Evolutionary conservation across 2,329 filamentous ascomycete genomes (phyloP).

Genomic region (Neoscytalidium dimidiatum): DNA sequence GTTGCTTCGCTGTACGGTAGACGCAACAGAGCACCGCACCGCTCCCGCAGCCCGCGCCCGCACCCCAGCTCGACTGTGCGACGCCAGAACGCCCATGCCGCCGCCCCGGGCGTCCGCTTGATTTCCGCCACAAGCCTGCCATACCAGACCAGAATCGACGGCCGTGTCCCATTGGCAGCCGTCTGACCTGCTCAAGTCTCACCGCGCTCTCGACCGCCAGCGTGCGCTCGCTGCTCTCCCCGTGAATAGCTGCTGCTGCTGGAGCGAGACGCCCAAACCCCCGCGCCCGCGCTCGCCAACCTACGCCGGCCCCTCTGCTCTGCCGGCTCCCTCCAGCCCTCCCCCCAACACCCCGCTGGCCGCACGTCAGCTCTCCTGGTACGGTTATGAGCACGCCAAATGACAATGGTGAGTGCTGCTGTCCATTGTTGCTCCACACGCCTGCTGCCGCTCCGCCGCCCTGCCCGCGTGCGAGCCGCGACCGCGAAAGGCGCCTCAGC

Average conservation of each 20-base stretch:
- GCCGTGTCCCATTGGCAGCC: slow-evolving; percentile 3
- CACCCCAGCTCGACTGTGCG: background rate
- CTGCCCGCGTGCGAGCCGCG: background rate
- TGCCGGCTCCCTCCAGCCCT: slow-evolving; percentile 9
- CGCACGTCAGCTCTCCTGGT: slow-evolving; percentile 27
- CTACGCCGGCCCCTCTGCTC: slow-evolving; percentile 1
- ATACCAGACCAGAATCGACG: background rate
- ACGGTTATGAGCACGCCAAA: slow-evolving; percentile 44
- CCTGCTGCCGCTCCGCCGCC: background rate
- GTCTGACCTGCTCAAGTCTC: background rate
- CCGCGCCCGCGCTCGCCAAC: slow-evolving; percentile 10
- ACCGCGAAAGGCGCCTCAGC: background rate
- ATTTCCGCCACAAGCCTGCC: slow-evolving; percentile 1
- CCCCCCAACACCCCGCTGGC: slow-evolving; percentile 15
- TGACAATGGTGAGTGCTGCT: slow-evolving; percentile 38
- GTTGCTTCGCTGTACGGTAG: background rate
- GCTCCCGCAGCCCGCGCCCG: background rate
- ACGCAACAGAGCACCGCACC: background rate
- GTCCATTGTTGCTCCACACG: slow-evolving; percentile 2
- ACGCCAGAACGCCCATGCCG: background rate
- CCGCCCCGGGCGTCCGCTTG: background rate
- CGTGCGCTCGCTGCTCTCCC: background rate
- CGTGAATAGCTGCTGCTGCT: background rate
- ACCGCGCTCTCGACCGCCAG: background rate
- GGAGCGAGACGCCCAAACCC: background rate